These are phyloP conservation scores for Chrysoporthe austroafricana DNA, from an alignment of 2,329 filamentous ascomycete genomes.

Conservation along the genomic window DNA sequence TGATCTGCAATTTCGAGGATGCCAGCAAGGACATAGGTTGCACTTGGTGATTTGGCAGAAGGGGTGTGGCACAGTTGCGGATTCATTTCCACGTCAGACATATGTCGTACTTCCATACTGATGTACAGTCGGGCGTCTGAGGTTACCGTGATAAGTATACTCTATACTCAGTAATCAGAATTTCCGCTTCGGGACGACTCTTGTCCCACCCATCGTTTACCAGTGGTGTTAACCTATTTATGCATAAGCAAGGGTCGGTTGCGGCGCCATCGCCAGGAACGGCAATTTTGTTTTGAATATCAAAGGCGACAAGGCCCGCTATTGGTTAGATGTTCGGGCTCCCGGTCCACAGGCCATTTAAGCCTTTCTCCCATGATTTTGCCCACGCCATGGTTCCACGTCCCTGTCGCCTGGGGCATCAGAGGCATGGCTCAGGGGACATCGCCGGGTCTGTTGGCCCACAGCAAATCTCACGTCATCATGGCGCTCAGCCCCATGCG, in stretches of 20 bases:
- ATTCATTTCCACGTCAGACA: too few species aligned
- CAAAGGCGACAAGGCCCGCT: background rate
- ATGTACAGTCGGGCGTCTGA: background rate
- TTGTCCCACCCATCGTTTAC: background rate
- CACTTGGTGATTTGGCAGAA: background rate
- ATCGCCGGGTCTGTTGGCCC: background rate
- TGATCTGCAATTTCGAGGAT: background rate
- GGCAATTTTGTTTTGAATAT: background rate
- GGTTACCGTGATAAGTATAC: background rate
- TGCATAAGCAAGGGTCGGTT: background rate
- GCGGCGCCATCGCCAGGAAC: background rate
- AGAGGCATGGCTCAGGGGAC: background rate
- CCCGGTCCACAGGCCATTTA: too few species aligned
- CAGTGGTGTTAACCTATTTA: background rate
- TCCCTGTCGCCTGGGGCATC: background rate
- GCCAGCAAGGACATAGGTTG: background rate
- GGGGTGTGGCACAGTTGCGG: background rate
- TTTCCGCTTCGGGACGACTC: slow-evolving; percentile 15
- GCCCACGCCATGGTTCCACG: background rate
- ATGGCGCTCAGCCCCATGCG: background rate
- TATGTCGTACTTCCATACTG: background rate
- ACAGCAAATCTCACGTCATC: background rate
- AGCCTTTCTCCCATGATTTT: background rate
- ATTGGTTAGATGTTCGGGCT: background rate
- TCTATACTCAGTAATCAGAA: slow-evolving; percentile 18